phyloP scores from a whole-genome alignment of 441 rosid species.

The Capsella rubella region DNA sequence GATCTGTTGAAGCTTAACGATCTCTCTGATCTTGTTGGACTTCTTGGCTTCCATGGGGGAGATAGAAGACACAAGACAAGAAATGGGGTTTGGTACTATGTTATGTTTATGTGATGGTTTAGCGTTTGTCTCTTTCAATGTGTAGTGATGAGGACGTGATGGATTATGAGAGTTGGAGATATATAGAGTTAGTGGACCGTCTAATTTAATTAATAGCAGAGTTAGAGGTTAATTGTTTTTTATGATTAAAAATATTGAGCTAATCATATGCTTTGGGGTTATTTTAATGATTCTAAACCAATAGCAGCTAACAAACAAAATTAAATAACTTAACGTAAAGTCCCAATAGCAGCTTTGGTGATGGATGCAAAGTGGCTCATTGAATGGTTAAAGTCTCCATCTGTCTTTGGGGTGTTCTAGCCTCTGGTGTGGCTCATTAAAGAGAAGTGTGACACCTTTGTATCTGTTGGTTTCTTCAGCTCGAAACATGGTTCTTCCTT shows the following conservation, averaged over 20 bases:
- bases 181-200: slow-evolving; percentile 31
- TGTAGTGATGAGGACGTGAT: slow-evolving; percentile 26
- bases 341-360: slow-evolving; percentile 91
- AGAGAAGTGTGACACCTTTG: slow-evolving; percentile 85
- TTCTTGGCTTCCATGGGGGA: slow-evolving; percentile 59
- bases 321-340: slow-evolving; percentile 31
- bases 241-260: background rate
- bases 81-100: slow-evolving; percentile 18
- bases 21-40: slow-evolving; percentile 81
- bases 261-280: slow-evolving; percentile 23
- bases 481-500: slow-evolving; percentile 94
- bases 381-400: slow-evolving; percentile 90
- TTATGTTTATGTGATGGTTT: slow-evolving; percentile 22
- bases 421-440: slow-evolving; percentile 90
- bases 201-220: background rate
- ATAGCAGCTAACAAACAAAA: background rate
- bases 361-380: slow-evolving; percentile 82
- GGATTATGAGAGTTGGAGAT: slow-evolving; percentile 14
- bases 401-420: slow-evolving; percentile 75
- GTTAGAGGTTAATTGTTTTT: background rate
- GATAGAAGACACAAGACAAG: slow-evolving; percentile 7
- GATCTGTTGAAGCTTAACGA: slow-evolving; percentile 83
- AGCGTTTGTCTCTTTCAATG: slow-evolving; percentile 17
- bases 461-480: slow-evolving; percentile 88
- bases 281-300: slow-evolving; percentile 8